A percentile compares a stretch with the other conserved stretches of the same genome.
Evolutionary conservation across 1,284 basidiomycete species (phyloP).

Genomic region (Naganishia sp.): DNA sequence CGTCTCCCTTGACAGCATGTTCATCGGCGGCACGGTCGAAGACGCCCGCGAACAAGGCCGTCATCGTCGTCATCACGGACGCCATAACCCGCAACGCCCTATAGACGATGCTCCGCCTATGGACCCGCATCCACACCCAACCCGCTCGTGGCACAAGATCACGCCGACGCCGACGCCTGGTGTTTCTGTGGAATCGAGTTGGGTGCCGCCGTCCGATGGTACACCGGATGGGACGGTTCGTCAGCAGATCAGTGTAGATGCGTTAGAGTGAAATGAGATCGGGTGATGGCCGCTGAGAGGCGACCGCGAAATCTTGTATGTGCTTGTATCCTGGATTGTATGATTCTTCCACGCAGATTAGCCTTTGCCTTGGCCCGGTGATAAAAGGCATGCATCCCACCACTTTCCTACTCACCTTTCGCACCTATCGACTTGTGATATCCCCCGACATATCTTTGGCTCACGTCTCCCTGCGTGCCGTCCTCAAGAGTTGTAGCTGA

Average conservation of each 20-base stretch:
- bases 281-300: too few species aligned
- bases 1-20: conserved; percentile 5
- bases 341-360: too few species aligned
- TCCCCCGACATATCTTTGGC: too few species aligned
- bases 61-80: conserved; percentile 14
- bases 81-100: conserved; percentile 11
- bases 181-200: neutral
- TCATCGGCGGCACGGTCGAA: conserved; percentile 26
- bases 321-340: too few species aligned
- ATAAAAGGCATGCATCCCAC: too few species aligned
- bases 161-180: neutral
- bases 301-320: too few species aligned
- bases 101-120: conserved; percentile 8
- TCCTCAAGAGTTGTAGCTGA: too few species aligned
- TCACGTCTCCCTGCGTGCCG: too few species aligned
- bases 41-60: conserved; percentile 17
- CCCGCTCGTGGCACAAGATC: conserved; percentile 20
- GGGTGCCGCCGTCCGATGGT: neutral
- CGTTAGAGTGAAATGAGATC: neutral
- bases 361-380: too few species aligned
- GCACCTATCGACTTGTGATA: too few species aligned
- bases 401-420: too few species aligned
- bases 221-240: neutral
- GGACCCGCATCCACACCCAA: conserved; percentile 13
- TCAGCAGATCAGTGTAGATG: neutral